Evolutionary conservation across 148 eudicot genomes (phyloP).

Genomic region (Chenopodium quinoa): DNA sequence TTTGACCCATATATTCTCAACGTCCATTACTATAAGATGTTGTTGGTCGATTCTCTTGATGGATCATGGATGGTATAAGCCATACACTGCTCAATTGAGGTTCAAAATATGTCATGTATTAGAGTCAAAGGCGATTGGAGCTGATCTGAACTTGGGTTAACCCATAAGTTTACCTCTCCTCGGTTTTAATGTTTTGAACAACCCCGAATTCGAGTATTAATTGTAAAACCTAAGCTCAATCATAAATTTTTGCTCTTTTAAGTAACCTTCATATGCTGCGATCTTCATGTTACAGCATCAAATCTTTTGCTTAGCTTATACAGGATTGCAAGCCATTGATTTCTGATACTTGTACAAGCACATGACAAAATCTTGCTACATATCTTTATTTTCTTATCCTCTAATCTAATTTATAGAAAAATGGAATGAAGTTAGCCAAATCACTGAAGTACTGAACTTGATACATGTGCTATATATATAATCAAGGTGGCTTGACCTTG

Average conservation of each 20-base stretch:
- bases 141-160: background rate
- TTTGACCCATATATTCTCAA: background rate
- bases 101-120: too few relatives aligned
- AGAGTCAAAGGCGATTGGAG: background rate
- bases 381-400: background rate
- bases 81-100: too few relatives aligned
- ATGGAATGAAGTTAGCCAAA: background rate
- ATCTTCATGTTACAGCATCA: background rate
- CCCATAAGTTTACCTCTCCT: too few relatives aligned
- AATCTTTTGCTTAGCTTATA: constrained; percentile 16
- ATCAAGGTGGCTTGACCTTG: background rate
- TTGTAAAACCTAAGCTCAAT: background rate
- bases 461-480: background rate
- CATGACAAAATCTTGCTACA: background rate
- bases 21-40: too few relatives aligned
- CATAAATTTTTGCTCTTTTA: background rate
- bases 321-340: background rate
- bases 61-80: too few relatives aligned
- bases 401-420: background rate
- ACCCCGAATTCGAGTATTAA: background rate
- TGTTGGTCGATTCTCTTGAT: too few relatives aligned
- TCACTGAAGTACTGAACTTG: background rate
- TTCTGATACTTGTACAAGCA: background rate
- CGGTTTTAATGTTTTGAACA: too few relatives aligned
- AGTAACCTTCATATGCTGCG: background rate